Conservation (phyloP, 441 rosid genomes). For the Syzygium syzygioides region DNA sequence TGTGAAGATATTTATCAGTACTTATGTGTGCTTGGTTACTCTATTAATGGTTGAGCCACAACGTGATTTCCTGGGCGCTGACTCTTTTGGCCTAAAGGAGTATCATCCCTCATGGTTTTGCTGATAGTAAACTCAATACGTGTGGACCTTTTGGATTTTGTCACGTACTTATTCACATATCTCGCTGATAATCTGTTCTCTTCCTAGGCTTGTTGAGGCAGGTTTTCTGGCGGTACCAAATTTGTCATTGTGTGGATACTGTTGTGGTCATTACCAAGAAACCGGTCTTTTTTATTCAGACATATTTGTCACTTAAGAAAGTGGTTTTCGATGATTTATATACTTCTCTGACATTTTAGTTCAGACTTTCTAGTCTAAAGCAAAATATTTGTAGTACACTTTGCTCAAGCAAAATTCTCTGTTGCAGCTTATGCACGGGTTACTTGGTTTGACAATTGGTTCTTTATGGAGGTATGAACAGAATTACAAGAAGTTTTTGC, state of each 20-base stretch:
- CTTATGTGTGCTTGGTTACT: background rate
- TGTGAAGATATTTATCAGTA: background rate
- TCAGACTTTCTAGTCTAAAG: background rate
- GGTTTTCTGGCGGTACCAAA: background rate
- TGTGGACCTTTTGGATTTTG: background rate
- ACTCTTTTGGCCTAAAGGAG: background rate
- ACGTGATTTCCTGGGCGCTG: background rate
- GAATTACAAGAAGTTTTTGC: background rate
- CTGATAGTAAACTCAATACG: background rate
- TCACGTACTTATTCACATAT: background rate
- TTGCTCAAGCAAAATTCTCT: background rate
- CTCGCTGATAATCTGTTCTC: background rate
- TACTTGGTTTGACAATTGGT: conserved; percentile 80
- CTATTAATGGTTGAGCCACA: background rate
- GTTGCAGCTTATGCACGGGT: conserved; percentile 77
- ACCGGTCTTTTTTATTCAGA: background rate
- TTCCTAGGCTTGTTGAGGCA: background rate
- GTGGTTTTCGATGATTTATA: background rate
- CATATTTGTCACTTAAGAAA: background rate
- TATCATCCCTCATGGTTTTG: background rate
- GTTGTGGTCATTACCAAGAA: background rate
- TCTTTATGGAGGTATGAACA: conserved; percentile 71
- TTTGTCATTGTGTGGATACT: background rate
- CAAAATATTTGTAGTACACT: background rate
- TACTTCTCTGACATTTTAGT: background rate